A percentile compares a stretch with the other conserved stretches of the same genome.
These are phyloP conservation scores for Neodidymelliopsis sp. DNA, from an alignment of 2,329 filamentous ascomycete genomes.

Conservation along the genomic window DNA sequence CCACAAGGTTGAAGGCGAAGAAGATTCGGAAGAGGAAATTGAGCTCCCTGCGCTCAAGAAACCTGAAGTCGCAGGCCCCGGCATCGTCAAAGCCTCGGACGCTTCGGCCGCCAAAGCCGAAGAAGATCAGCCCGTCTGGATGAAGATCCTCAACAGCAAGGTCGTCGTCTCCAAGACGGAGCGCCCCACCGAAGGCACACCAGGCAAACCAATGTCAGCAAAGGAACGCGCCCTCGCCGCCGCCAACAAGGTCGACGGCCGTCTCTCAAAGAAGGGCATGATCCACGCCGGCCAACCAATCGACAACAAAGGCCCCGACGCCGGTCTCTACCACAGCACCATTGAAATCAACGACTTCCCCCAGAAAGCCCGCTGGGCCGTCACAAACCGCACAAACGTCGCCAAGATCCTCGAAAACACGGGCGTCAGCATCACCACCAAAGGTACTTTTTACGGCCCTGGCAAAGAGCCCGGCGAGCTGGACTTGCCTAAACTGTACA, in stretches of 20 bases:
- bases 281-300: conserved; percentile 92
- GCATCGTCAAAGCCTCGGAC: conserved; percentile 42
- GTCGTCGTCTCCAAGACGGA: conserved; percentile 78
- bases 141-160: conserved; percentile 65
- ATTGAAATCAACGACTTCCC: conserved; percentile 99
- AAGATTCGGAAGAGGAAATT: conserved; percentile 81
- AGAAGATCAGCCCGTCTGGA: conserved; percentile 38
- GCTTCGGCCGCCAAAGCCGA: conserved; percentile 21
- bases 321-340: conserved; percentile 94
- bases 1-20: conserved; percentile 88
- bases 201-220: conserved; percentile 64
- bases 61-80: conserved; percentile 53
- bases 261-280: conserved; percentile 86
- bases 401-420: conserved; percentile 96
- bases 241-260: conserved; percentile 87
- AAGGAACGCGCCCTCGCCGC: conserved; percentile 89
- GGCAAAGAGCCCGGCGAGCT: conserved; percentile 79
- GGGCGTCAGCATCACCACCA: conserved; percentile 95
- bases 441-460: conserved; percentile 85
- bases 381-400: conserved; percentile 98
- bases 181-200: conserved; percentile 53
- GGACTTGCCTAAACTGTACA: conserved; percentile 92
- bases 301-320: conserved; percentile 98
- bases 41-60: conserved; percentile 65
- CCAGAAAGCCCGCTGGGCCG: conserved; percentile 97